These are phyloP conservation scores for Pochonia chlamydosporia DNA, from an alignment of 2,329 filamentous ascomycete species.

Conservation along the genomic window DNA sequence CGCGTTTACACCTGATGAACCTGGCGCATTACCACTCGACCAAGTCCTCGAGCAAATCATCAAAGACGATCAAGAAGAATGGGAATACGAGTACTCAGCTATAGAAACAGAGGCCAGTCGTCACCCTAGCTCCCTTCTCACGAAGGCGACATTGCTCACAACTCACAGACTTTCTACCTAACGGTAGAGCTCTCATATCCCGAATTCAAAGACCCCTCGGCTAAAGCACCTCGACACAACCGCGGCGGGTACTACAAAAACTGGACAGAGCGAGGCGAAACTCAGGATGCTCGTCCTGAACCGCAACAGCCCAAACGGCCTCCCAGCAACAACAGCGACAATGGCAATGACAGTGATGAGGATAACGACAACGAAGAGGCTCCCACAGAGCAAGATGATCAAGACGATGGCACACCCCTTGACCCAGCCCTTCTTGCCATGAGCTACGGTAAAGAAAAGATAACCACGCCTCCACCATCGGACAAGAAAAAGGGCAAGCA, in stretches of 20 bases:
- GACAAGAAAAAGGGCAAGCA: slow-evolving; percentile 6
- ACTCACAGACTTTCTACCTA: slow-evolving; percentile 53
- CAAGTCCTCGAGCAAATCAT: slow-evolving; percentile 19
- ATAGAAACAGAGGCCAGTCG: slow-evolving; percentile 54
- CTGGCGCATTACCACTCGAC: slow-evolving; percentile 22
- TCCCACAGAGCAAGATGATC: slow-evolving; percentile 2
- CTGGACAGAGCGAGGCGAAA: slow-evolving; percentile 25
- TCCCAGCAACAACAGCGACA: slow-evolving; percentile 9
- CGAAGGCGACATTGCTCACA: not conserved
- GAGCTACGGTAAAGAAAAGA: slow-evolving; percentile 10
- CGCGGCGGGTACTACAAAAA: slow-evolving; percentile 43
- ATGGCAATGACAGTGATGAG: slow-evolving; percentile 2
- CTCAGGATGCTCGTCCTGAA: not conserved
- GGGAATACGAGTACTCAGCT: slow-evolving; percentile 62
- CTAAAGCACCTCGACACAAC: slow-evolving; percentile 30
- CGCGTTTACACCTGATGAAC: slow-evolving; percentile 11
- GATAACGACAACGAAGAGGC: slow-evolving; percentile 8
- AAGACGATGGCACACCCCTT: slow-evolving; percentile 5
- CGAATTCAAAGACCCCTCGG: slow-evolving; percentile 45
- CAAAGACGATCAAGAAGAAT: slow-evolving; percentile 49
- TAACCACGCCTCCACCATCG: slow-evolving; percentile 3
- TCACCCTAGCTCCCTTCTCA: not conserved
- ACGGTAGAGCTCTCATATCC: slow-evolving; percentile 58
- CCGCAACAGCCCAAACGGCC: not conserved
- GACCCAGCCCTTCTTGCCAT: slow-evolving; percentile 7